Base-by-base conservation (phyloP, 2,329 filamentous ascomycete species). In the Botryotinia convoluta region DNA sequence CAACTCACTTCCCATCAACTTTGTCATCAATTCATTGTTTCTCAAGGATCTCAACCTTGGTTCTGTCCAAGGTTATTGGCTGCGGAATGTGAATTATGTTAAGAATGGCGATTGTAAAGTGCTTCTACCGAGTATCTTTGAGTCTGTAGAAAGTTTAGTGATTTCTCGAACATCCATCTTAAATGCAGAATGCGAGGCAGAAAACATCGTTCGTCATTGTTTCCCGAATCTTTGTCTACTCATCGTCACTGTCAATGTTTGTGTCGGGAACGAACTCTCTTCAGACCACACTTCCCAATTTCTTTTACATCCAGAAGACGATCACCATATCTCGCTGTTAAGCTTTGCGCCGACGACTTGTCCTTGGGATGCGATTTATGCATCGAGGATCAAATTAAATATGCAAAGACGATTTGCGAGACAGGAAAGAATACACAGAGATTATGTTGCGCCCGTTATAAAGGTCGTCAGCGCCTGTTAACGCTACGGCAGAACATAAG, bases 201-300 rank as follows among this genome's bases (percentile, higher is more conserved):
- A 68, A 68, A 68, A 42, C 18, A 57, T 68, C 26, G 42, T 68
- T 26, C 48, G 48, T n/a, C 35, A 32, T 26, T 68, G 48, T n/a
- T 68, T 68, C 20, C 65, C 48, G n/a, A 68, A 68, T 26, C 65
- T 68, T 22, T 68, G 48, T 42, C 39, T 68, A 42, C 48, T 68
- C n/a, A 32, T 68, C n/a, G 65, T 68, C 39, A 57, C 48, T 26
- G 9, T 68, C 16, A 10, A n/a, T 22, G 6, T 42, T 42, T 12
- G n/a, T 42, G 16, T 10, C 7, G 5, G n/a, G 65, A 20, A 29
- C 10, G 35, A 42, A 32, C 3, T 16, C 26, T 42, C n/a, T 29
- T 68, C 16, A 6, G 22, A 42, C 18, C 35, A 2, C 48, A 29
- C 16, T 39, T 42, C n/a, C 37, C 48, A 32, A 68, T 18, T 68